These are phyloP conservation scores for Geosmithia flava DNA, from an alignment of 2,329 filamentous ascomycete genomes.

Conservation along the genomic window DNA sequence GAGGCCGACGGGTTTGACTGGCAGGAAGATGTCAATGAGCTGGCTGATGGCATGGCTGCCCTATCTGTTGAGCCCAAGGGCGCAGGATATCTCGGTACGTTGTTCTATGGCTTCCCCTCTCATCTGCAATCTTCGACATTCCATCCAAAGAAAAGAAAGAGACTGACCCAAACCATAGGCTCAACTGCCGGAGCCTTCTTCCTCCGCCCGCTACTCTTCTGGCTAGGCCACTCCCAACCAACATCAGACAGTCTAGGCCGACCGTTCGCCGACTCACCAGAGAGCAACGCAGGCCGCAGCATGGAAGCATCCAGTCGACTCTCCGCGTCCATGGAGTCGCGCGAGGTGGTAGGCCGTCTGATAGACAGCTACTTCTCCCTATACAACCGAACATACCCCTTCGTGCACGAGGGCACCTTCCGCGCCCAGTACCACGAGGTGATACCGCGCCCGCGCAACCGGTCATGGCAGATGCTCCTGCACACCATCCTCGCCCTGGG, in stretches of 20 bases:
- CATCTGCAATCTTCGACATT: too few species aligned
- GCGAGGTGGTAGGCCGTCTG: conserved; percentile 10
- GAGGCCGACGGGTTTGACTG: conserved; percentile 18
- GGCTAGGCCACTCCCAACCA: conserved; percentile 8
- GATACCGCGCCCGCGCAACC: conserved; percentile 12
- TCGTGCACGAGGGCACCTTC: conserved; percentile 32
- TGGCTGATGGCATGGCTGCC: conserved; percentile 21
- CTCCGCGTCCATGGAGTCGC: conserved; percentile 9
- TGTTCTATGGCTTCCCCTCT: background rate
- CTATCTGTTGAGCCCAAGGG: conserved; percentile 20
- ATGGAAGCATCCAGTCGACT: conserved; percentile 7
- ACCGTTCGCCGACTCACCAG: background rate
- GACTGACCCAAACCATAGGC: conserved; percentile 5
- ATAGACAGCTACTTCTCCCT: conserved; percentile 27
- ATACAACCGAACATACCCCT: conserved; percentile 31
- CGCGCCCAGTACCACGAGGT: conserved; percentile 21
- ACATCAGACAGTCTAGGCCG: background rate
- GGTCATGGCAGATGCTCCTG: conserved; percentile 20
- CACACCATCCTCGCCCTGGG: conserved; percentile 24
- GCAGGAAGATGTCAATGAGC: conserved; percentile 16
- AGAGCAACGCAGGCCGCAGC: background rate
- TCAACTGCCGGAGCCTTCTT: conserved; percentile 17
- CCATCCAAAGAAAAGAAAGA: background rate
- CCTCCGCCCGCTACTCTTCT: conserved; percentile 12
- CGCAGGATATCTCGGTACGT: conserved; percentile 16